A percentile compares a stretch with the other conserved stretches of the same genome.
These are phyloP conservation scores for Quillaja saponaria DNA, from an alignment of 306 rosid species.

Conservation along the genomic window DNA sequence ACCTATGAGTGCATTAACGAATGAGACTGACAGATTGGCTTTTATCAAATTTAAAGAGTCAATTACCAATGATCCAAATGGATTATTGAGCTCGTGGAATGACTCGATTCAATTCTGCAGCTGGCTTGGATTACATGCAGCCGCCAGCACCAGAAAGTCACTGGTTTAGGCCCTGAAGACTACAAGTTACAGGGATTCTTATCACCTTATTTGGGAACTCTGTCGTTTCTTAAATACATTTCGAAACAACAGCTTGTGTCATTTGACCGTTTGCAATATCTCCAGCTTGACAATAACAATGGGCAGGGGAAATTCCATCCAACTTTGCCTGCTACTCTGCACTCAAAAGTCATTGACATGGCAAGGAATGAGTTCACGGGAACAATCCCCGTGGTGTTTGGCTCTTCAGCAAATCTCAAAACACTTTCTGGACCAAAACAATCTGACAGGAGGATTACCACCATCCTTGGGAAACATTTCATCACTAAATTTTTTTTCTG, in stretches of 20 bases:
- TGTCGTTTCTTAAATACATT: neutral
- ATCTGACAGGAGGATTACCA: constrained; percentile 25
- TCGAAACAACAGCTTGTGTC: neutral
- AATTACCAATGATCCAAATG: no score
- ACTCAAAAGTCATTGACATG: neutral
- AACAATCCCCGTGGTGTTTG: neutral
- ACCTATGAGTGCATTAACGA: no score
- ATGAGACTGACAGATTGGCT: no score
- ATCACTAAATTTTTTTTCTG: neutral
- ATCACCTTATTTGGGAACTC: neutral
- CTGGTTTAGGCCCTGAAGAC: neutral
- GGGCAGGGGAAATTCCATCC: neutral
- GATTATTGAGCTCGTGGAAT: no score
- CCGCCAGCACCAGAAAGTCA: constrained; percentile 21
- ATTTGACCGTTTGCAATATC: neutral
- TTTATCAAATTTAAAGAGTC: no score
- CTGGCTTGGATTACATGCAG: constrained; percentile 28
- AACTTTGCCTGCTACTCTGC: constrained; percentile 7
- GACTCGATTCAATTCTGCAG: constrained; percentile 19
- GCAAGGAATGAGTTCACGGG: neutral
- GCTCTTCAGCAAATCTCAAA: constrained; percentile 1
- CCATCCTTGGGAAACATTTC: constrained; percentile 23
- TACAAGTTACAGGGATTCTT: neutral
- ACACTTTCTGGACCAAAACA: fast-evolving
- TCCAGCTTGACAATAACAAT: neutral